phyloP scores from a whole-genome alignment of 2,329 filamentous ascomycete genomes.

The Rutstroemia sp. region DNA sequence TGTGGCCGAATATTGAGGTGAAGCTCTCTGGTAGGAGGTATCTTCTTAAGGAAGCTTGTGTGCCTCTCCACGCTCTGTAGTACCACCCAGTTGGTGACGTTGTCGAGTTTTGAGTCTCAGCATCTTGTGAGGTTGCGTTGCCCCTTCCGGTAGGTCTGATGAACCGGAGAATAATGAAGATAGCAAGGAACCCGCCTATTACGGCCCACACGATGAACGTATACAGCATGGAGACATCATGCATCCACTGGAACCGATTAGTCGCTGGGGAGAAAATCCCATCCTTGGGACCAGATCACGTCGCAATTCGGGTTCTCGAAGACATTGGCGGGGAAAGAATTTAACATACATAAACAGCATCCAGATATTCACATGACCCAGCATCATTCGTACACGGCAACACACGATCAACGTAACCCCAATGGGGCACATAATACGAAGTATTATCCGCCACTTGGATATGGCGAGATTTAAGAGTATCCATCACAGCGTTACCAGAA shows the following conservation, averaged over 20 bases:
- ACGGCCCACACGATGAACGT: conserved; percentile 49
- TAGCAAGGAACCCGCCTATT: conserved; percentile 39
- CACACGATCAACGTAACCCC: conserved; percentile 47
- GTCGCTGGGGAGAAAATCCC: background rate
- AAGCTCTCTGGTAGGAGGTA: conserved; percentile 55
- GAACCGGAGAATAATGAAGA: conserved; percentile 33
- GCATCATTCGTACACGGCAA: conserved; percentile 48
- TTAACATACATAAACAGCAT: conserved; percentile 38
- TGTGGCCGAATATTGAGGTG: conserved; percentile 54
- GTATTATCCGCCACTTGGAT: conserved; percentile 10
- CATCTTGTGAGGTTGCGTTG: conserved; percentile 20
- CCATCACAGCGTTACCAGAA: background rate
- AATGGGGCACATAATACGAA: conserved; percentile 27
- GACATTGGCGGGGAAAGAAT: background rate
- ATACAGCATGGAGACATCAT: conserved; percentile 48
- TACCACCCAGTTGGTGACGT: conserved; percentile 13
- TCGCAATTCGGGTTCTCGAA: background rate
- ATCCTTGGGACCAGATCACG: background rate
- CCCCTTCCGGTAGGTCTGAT: conserved; percentile 15
- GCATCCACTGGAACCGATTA: conserved; percentile 29
- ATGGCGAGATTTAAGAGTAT: conserved; percentile 2
- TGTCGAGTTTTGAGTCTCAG: background rate
- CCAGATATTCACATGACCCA: conserved; percentile 51
- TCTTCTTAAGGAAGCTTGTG: conserved; percentile 16
- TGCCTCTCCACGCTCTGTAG: conserved; percentile 19